These are phyloP conservation scores for Fraxinus albicans DNA, from an alignment of 305 asterid species.

Conservation along the genomic window DNA sequence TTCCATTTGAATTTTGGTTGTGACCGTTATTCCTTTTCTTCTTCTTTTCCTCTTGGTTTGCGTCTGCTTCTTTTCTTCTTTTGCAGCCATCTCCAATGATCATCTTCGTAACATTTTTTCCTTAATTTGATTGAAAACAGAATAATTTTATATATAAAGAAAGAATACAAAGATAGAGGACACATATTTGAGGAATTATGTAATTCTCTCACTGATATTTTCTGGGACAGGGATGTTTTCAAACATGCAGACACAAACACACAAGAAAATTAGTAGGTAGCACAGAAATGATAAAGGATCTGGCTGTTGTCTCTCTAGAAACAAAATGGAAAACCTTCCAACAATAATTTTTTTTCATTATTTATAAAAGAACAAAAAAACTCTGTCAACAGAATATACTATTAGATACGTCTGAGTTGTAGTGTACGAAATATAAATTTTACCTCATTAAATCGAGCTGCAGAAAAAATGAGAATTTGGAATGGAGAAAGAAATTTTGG, in stretches of 20 bases:
- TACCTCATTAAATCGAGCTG: background rate
- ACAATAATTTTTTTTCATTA: background rate
- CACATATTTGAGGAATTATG: background rate
- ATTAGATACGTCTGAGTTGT: background rate
- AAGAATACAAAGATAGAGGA: background rate
- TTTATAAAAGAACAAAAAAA: background rate
- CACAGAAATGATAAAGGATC: background rate
- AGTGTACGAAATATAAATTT: background rate
- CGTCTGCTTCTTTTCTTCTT: no score
- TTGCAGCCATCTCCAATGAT: no score
- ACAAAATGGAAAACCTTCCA: background rate
- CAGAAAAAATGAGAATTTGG: background rate
- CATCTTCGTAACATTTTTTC: background rate
- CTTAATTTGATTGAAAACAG: background rate
- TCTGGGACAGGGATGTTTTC: background rate
- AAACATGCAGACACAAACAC: background rate
- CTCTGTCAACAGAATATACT: background rate
- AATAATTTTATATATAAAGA: background rate
- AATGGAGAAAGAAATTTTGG: background rate
- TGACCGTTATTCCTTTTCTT: no score
- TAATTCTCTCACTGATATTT: background rate
- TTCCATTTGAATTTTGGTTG: no score
- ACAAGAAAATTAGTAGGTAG: background rate
- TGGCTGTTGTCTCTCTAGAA: background rate
- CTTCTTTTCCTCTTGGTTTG: no score